Conservation (phyloP, 805 yeast species). For the Candida bentonensis region DNA sequence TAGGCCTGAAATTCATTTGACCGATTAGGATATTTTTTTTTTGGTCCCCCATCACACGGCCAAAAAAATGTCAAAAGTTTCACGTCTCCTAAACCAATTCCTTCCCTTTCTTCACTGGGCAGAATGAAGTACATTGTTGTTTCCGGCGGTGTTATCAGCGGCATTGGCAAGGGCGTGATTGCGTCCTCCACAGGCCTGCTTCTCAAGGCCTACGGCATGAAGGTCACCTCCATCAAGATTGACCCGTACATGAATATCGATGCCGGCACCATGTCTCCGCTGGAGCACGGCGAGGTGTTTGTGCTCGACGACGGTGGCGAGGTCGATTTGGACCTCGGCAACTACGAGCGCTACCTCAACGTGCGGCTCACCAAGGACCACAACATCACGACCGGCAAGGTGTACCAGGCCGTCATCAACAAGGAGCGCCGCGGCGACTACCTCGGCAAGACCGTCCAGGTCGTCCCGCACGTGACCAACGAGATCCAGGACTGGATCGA, state of each 20-base stretch:
- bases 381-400: constrained; percentile 96
- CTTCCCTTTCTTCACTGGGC: background rate
- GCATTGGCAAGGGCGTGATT: constrained; percentile 96
- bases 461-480: constrained; percentile 94
- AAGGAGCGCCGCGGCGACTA: constrained; percentile 94
- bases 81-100: background rate
- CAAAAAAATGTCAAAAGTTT: background rate
- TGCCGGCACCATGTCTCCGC: constrained; percentile 99
- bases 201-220: constrained; percentile 82
- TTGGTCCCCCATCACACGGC: background rate
- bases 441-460: constrained; percentile 98
- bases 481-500: constrained; percentile 99
- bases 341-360: constrained; percentile 92
- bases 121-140: constrained; percentile 98
- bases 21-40: no score
- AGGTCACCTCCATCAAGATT: constrained; percentile 94
- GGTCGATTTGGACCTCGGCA: constrained; percentile 94
- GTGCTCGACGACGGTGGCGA: constrained; percentile 98
- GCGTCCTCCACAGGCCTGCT: constrained; percentile 96
- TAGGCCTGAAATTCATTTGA: no score
- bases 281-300: constrained; percentile 98
- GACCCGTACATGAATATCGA: constrained; percentile 99
- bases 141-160: constrained; percentile 98
- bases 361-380: constrained; percentile 87
- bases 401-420: constrained; percentile 86